A percentile compares a stretch with the other conserved stretches of the same genome.
Evolutionary conservation across 2,329 filamentous ascomycete genomes (phyloP).

Genomic region (Pseudogymnoascus sp.): DNA sequence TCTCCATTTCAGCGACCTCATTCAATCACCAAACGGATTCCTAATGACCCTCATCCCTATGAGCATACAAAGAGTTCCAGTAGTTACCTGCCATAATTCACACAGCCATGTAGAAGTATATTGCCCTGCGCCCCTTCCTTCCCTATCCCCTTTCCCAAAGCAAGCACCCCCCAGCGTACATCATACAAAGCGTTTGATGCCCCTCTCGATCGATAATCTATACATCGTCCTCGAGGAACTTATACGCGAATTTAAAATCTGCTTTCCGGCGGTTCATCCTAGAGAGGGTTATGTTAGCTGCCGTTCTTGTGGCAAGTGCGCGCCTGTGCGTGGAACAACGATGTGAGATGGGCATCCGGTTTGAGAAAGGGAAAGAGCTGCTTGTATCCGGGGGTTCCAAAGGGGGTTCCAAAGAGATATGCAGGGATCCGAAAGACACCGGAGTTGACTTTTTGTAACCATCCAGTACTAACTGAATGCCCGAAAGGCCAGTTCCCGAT

Average conservation of each 20-base stretch:
- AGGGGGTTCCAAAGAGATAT: background rate
- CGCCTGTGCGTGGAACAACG: background rate
- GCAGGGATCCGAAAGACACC: constrained; percentile 1
- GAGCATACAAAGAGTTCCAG: constrained; percentile 5
- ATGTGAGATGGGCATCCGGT: constrained; percentile 1
- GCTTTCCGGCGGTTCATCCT: constrained; percentile 99
- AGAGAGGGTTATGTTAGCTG: constrained; percentile 15
- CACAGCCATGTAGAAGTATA: constrained; percentile 9
- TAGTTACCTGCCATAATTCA: constrained; percentile 5
- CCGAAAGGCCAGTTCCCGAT: background rate
- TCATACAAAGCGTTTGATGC: constrained; percentile 34
- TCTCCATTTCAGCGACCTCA: background rate
- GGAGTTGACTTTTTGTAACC: background rate
- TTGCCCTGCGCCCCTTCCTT: background rate
- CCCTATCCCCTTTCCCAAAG: background rate
- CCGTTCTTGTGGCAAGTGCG: background rate
- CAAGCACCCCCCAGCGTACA: background rate
- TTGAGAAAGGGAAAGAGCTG: background rate
- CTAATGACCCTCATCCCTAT: background rate
- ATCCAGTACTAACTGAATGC: constrained; percentile 8
- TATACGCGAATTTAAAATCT: constrained; percentile 97
- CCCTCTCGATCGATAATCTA: constrained; percentile 56
- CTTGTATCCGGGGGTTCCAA: background rate
- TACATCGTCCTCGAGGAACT: constrained; percentile 92
- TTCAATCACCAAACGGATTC: background rate